Base-by-base conservation (phyloP, 139 green algal genomes). In the Nannochloris sp. region DNA sequence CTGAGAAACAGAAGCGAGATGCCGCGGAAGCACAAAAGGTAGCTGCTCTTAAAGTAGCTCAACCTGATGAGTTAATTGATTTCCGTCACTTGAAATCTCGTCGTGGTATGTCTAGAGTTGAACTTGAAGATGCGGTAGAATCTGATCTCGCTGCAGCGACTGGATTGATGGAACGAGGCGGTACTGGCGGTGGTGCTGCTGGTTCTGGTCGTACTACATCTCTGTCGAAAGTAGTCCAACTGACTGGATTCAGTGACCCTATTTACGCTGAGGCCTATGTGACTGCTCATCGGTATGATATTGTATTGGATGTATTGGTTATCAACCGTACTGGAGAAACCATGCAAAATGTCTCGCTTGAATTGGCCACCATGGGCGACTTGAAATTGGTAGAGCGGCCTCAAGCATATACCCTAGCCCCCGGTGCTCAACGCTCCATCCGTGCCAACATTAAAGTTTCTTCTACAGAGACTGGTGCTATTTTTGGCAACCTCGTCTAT, bases 401-500 rank as follows among this genome's bases (percentile, higher is more conserved):
- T 31, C 87, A 96, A 73, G 87, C 91, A 45, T 85, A 96, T 81
- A 95, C 89, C 3, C 80, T 99, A 24, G 89, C 79, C 6, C 83
- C 90, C 3, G 84, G 83, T 4, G 84, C 79, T n/a, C 76, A 79
- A 61, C 85, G 88, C 32, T 54, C 32, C 38, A 44, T 66, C 59
- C 55, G 61, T 29, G 67, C 72, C 31, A 75, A 72, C 57, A 75
- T 81, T 44, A 78, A 95, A 82, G 90, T 99, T 6, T 96, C 90
- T 0, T 94, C 82, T 37, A 99, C 94, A 6, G 94, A 99, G 78
- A 98, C 94, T 31, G 94, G 94, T 23, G 93, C 97, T 71, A 98
- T 99, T 60, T 99, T 98, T 77, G 94, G 94, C 68, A 98, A 98
- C 84, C 90, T 99, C 35, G 92, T 98, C 51, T 99, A 96, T 53